Conservation (phyloP, 1,284 basidiomycete species). For the Papiliotrema nemorosa region DNA sequence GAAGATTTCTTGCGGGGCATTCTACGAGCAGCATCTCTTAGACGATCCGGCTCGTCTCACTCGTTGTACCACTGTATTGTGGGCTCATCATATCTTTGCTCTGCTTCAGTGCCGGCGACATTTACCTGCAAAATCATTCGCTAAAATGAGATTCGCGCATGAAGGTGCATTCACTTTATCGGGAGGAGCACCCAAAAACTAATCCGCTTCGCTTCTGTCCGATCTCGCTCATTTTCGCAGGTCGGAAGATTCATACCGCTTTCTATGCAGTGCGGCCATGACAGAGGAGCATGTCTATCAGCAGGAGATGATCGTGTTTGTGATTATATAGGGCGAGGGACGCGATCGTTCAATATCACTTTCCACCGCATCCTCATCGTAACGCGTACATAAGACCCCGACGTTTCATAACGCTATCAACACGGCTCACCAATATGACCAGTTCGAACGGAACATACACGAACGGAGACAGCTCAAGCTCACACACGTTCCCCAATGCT, state of each 20-base stretch:
- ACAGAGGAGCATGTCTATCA: too few species aligned
- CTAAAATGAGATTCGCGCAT: neutral
- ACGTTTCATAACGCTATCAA: neutral
- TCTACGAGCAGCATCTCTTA: neutral
- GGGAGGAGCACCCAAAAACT: neutral
- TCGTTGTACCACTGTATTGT: neutral
- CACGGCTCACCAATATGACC: neutral
- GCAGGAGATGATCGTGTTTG: too few species aligned
- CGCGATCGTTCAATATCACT: neutral
- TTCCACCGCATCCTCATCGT: neutral
- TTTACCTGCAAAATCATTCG: neutral
- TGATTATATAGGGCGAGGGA: neutral
- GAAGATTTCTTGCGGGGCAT: neutral
- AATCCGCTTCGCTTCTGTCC: neutral
- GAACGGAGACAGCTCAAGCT: too few species aligned
- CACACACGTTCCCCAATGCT: conserved; percentile 17
- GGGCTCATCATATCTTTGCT: neutral
- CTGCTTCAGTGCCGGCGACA: neutral
- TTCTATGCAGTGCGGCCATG: too few species aligned
- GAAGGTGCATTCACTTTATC: neutral
- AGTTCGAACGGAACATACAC: neutral
- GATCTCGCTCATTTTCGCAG: neutral
- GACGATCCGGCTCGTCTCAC: too few species aligned
- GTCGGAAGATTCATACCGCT: neutral
- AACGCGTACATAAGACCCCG: neutral